phyloP scores from a whole-genome alignment of 2,329 filamentous ascomycete species.

The Rutstroemia sp. region DNA sequence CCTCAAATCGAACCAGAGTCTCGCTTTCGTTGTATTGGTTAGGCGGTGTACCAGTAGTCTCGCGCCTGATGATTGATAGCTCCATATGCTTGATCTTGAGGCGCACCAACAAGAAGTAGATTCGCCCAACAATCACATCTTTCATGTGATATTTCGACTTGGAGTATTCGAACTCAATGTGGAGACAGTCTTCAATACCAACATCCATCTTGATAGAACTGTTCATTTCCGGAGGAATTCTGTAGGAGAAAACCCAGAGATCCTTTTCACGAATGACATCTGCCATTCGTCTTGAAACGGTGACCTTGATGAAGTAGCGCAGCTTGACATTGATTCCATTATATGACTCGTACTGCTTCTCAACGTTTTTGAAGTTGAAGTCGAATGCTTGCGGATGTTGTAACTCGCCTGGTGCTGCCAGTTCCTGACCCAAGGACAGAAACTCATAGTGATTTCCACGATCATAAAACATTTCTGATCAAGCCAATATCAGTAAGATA shows the following conservation, averaged over 20 bases:
- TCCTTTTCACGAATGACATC: conserved; percentile 99
- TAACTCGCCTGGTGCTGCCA: conserved; percentile 92
- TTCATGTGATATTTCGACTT: conserved; percentile 99
- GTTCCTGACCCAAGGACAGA: conserved; percentile 90
- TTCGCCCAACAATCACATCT: conserved; percentile 95
- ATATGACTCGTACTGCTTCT: conserved; percentile 99
- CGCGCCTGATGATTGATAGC: conserved; percentile 89
- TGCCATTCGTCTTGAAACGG: conserved; percentile 92
- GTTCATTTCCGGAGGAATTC: conserved; percentile 96
- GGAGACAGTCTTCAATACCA: conserved; percentile 96
- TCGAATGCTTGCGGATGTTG: conserved; percentile 98
- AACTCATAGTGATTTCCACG: conserved; percentile 99
- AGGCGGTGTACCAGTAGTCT: conserved; percentile 91
- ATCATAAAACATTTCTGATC: conserved; percentile 96
- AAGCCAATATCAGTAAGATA: background rate
- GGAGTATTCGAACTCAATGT: conserved; percentile 99
- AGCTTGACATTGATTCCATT: conserved; percentile 99
- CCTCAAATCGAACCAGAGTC: conserved; percentile 93
- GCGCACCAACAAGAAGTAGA: conserved; percentile 95
- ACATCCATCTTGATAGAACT: conserved; percentile 99
- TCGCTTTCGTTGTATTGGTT: conserved; percentile 99
- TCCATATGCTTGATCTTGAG: conserved; percentile 99
- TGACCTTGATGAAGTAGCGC: conserved; percentile 96
- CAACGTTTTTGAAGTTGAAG: conserved; percentile 99
- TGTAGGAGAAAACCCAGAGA: conserved; percentile 98